phyloP scores from a whole-genome alignment of 352 stramenopile genomes.

The Globisporangium nodosum region DNA sequence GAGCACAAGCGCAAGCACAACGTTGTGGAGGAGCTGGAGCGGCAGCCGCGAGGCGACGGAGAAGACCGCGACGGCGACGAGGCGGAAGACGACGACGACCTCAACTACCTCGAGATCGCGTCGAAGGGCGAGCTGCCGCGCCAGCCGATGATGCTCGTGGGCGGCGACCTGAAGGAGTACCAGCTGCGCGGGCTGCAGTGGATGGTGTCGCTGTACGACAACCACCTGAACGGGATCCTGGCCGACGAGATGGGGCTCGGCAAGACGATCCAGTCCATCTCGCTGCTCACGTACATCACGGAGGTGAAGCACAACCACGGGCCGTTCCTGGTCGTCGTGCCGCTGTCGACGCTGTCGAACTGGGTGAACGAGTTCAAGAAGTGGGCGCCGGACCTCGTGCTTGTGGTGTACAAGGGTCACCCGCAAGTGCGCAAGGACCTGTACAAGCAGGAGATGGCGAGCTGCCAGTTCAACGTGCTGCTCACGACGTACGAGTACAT shows the following conservation, averaged over 20 bases:
- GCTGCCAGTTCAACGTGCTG: conserved; percentile 89
- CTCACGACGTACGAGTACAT: conserved; percentile 95
- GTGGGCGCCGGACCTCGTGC: conserved; percentile 94
- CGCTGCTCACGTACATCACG: conserved; percentile 77
- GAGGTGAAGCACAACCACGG: conserved; percentile 87
- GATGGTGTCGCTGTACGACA: conserved; percentile 99
- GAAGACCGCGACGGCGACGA: conserved; percentile 17
- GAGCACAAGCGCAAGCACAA: conserved; percentile 86
- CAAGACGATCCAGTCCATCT: conserved; percentile 88
- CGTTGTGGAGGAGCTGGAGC: conserved; percentile 20
- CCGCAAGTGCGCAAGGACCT: conserved; percentile 80
- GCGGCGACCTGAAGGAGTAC: conserved; percentile 96
- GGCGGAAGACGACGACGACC: conserved; percentile 60
- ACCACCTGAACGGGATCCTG: conserved; percentile 98
- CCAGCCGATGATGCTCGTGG: conserved; percentile 96
- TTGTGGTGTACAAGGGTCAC: conserved; percentile 94
- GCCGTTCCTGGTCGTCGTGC: conserved; percentile 97
- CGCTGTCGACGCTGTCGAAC: conserved; percentile 92
- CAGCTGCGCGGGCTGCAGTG: conserved; percentile 99
- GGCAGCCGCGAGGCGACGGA: conserved; percentile 4
- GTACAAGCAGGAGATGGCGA: conserved; percentile 76
- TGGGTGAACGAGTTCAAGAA: conserved; percentile 94
- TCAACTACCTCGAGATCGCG: conserved; percentile 83
- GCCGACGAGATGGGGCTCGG: conserved; percentile 96
- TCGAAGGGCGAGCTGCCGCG: conserved; percentile 79